Evolutionary conservation across 1,284 basidiomycete genomes (phyloP).

Genomic region (Pholiota adiposa): DNA sequence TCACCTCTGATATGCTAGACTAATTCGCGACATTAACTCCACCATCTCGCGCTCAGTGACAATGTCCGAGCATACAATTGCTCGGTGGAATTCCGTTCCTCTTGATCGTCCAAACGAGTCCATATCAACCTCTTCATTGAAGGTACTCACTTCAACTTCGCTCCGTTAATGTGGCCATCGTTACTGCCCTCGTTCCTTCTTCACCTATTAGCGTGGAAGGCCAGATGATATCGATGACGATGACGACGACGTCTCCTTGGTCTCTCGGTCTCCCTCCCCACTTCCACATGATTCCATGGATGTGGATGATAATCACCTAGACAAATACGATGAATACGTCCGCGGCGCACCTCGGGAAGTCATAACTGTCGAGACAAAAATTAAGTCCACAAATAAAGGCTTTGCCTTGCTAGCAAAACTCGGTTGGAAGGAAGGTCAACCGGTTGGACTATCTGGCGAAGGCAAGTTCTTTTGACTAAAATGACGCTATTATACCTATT

Average conservation of each 20-base stretch:
- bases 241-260: slow-evolving; percentile 70
- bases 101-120: slow-evolving; percentile 36
- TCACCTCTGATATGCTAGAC: neutral
- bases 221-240: slow-evolving; percentile 47
- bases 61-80: slow-evolving; percentile 68
- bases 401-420: slow-evolving; percentile 79
- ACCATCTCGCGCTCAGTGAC: neutral
- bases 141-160: slow-evolving; percentile 71
- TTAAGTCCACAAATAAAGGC: slow-evolving; percentile 77
- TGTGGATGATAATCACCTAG: slow-evolving; percentile 45
- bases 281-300: slow-evolving; percentile 53
- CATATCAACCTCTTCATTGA: slow-evolving; percentile 35
- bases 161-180: slow-evolving; percentile 36
- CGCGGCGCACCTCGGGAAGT: slow-evolving; percentile 56
- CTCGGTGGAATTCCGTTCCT: slow-evolving; percentile 75
- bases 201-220: slow-evolving; percentile 62
- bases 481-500: slow-evolving; percentile 4
- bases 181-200: slow-evolving; percentile 53
- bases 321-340: slow-evolving; percentile 70
- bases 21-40: neutral
- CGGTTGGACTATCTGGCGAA: slow-evolving; percentile 74
- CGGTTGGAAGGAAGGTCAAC: slow-evolving; percentile 80
- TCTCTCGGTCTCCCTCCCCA: slow-evolving; percentile 75
- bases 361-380: slow-evolving; percentile 78
- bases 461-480: slow-evolving; percentile 45